phyloP scores from a whole-genome alignment of 305 asterid genomes.

The Solanum aculeatissimum region DNA sequence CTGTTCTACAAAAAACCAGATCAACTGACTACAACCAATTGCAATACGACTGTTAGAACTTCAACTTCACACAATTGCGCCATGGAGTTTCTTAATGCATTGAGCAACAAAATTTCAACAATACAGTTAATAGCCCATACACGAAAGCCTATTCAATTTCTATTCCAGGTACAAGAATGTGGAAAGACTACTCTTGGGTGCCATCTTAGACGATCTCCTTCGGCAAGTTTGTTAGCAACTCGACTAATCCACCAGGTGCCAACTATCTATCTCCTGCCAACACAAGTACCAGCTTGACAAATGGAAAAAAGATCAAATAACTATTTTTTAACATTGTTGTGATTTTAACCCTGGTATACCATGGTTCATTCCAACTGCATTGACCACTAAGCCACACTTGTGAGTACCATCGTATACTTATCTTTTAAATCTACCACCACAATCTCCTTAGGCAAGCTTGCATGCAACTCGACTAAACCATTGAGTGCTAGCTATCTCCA shows the following conservation, averaged over 20 bases:
- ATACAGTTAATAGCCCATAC: background rate
- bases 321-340: background rate
- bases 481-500: no score
- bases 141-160: background rate
- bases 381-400: fast-evolving
- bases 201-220: background rate
- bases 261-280: background rate
- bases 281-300: background rate
- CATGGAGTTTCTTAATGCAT: background rate
- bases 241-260: background rate
- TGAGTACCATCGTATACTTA: no score
- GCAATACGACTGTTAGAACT: background rate
- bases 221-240: background rate
- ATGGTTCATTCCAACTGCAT: background rate
- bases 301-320: background rate
- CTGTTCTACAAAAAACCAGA: background rate
- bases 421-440: no score
- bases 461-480: no score
- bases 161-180: background rate
- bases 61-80: background rate
- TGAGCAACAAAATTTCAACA: background rate
- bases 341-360: background rate
- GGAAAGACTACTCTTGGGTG: background rate
- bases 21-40: background rate
- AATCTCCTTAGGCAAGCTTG: no score